Evolutionary conservation across 1,284 basidiomycete genomes (phyloP).

Genomic region (Trichosporon coremiiforme): DNA sequence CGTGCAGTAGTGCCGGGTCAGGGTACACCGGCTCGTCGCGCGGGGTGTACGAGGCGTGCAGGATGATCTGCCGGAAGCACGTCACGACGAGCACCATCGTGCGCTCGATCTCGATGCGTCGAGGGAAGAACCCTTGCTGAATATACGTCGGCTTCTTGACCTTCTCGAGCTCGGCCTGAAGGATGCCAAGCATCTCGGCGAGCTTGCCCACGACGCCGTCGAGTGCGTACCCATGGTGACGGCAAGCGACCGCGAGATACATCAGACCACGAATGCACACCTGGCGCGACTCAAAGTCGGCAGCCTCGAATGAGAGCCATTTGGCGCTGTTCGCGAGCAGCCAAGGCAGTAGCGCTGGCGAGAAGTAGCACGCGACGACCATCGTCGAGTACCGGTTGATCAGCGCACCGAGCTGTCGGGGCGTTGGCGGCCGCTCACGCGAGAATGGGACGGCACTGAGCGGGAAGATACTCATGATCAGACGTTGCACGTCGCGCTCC

Average conservation of each 20-base stretch:
- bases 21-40: slow-evolving; percentile 61
- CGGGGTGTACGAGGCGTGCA: slow-evolving; percentile 25
- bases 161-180: slow-evolving; percentile 64
- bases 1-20: slow-evolving; percentile 65
- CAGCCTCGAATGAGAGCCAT: slow-evolving; percentile 63
- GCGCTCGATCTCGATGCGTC: slow-evolving; percentile 47
- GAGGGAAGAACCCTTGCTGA: slow-evolving; percentile 32
- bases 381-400: slow-evolving; percentile 83
- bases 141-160: slow-evolving; percentile 26
- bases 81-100: slow-evolving; percentile 63
- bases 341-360: slow-evolving; percentile 62
- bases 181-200: slow-evolving; percentile 63
- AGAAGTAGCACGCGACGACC: slow-evolving; percentile 74
- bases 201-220: slow-evolving; percentile 69
- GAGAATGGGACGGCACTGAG: slow-evolving; percentile 66
- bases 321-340: slow-evolving; percentile 59
- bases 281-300: slow-evolving; percentile 70
- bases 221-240: slow-evolving; percentile 64
- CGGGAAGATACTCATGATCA: slow-evolving; percentile 77
- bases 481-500: slow-evolving; percentile 65
- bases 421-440: slow-evolving; percentile 61
- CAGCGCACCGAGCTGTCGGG: slow-evolving; percentile 72
- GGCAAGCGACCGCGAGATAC: slow-evolving; percentile 70
- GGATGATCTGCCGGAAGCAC: slow-evolving; percentile 65
- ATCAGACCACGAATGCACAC: slow-evolving; percentile 76